Evolutionary conservation across 2,329 filamentous ascomycete species (phyloP).

Genomic region (Sclerotinia borealis): DNA sequence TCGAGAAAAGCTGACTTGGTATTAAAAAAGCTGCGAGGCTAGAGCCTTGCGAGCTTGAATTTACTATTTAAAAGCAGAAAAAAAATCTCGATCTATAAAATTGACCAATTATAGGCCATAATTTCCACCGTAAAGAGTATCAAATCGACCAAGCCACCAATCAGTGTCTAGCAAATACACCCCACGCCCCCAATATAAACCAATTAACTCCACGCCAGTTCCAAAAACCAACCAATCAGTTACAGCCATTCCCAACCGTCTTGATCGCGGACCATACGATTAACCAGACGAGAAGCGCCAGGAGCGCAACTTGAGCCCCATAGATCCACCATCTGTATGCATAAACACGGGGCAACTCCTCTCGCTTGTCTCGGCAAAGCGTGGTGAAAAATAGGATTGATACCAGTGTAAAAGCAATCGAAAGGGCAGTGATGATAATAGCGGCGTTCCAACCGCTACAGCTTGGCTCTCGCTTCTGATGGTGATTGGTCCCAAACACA

Average conservation of each 20-base stretch:
- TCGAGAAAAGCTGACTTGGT: not conserved
- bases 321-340: not conserved
- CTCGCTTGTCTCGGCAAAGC: not conserved
- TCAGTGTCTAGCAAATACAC: not conserved
- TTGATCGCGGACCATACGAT: not conserved
- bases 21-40: not conserved
- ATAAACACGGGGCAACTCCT: not conserved
- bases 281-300: not conserved
- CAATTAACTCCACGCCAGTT: not conserved
- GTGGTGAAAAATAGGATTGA: not conserved
- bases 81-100: not conserved
- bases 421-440: not conserved
- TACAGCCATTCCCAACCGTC: not conserved
- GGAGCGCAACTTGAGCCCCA: not conserved
- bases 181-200: not conserved
- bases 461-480: not conserved
- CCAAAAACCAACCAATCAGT: not conserved
- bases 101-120: not conserved
- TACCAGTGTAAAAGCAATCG: not conserved
- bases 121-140: not conserved
- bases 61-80: not conserved
- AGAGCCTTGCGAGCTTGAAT: not conserved
- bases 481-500: not conserved
- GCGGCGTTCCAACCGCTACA: not conserved
- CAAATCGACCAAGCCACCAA: not conserved